Conservation (phyloP, 2,329 filamentous ascomycete genomes). For the Claviceps digitariae region DNA sequence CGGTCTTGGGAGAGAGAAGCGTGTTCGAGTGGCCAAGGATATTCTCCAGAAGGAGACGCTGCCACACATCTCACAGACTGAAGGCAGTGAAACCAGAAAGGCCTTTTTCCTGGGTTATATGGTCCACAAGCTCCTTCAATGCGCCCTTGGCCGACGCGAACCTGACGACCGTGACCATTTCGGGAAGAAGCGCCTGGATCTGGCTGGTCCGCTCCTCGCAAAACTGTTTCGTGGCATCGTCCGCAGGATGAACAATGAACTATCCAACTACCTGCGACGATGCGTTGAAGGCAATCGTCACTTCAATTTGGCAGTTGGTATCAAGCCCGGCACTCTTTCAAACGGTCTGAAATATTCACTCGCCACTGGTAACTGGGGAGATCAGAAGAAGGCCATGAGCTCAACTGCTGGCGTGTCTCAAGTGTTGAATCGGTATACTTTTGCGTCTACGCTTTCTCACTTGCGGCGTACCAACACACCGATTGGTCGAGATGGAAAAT, state of each 20-base stretch:
- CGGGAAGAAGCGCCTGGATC: constrained; percentile 93
- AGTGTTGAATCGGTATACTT: constrained; percentile 95
- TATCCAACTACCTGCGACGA: constrained; percentile 80
- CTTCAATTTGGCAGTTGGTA: constrained; percentile 80
- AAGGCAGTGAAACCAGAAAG: constrained; percentile 90
- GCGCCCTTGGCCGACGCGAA: constrained; percentile 81
- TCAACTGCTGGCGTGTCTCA: constrained; percentile 96
- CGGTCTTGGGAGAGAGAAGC: constrained; percentile 67
- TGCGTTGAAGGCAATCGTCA: constrained; percentile 82
- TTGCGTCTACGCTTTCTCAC: constrained; percentile 92
- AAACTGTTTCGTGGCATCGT: constrained; percentile 91
- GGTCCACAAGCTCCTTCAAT: constrained; percentile 91
- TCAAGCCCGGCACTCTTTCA: constrained; percentile 82
- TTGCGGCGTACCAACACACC: constrained; percentile 94
- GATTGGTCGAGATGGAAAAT: constrained; percentile 93
- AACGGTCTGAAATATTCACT: constrained; percentile 94
- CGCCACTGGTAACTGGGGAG: constrained; percentile 97
- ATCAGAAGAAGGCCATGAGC: constrained; percentile 95
- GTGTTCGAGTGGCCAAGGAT: constrained; percentile 82
- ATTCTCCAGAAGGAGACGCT: constrained; percentile 95
- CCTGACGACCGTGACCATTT: constrained; percentile 98
- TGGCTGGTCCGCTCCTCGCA: constrained; percentile 88
- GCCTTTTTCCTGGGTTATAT: constrained; percentile 98
- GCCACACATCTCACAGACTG: constrained; percentile 88
- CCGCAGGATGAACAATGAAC: constrained; percentile 78